These are phyloP conservation scores for Sphagnum contortum DNA, from an alignment of 225 moss, liverwort and hornwort species.

Conservation along the genomic window DNA sequence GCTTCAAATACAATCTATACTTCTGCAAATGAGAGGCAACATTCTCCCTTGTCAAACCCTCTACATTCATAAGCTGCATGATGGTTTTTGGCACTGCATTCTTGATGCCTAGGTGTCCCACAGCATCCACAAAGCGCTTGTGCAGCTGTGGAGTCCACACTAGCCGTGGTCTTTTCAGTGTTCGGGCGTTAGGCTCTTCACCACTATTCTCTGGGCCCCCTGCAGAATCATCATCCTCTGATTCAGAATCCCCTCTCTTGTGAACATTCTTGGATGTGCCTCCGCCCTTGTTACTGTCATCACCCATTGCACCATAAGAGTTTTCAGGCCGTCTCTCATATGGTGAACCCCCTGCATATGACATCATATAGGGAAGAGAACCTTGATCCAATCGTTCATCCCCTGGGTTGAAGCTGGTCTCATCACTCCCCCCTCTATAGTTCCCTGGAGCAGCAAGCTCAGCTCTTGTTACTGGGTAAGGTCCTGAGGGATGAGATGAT, in stretches of 20 bases:
- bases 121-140: conserved; percentile 87
- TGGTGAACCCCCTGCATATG: background rate
- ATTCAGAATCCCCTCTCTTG: conserved; percentile 78
- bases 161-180: conserved; percentile 74
- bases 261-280: conserved; percentile 55
- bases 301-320: conserved; percentile 43
- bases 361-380: conserved; percentile 46
- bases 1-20: conserved; percentile 82
- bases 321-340: conserved; percentile 46
- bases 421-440: conserved; percentile 48
- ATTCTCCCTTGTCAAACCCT: conserved; percentile 86
- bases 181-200: conserved; percentile 69
- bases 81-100: conserved; percentile 93
- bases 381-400: conserved; percentile 56
- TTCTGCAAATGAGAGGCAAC: conserved; percentile 96
- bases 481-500: conserved; percentile 8
- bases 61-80: conserved; percentile 99
- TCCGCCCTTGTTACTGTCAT: conserved; percentile 58
- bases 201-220: conserved; percentile 80
- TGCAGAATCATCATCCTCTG: conserved; percentile 87
- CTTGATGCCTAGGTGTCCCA: conserved; percentile 84
- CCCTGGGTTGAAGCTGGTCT: conserved; percentile 42
- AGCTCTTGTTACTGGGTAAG: conserved; percentile 19
- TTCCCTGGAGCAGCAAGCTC: conserved; percentile 22
- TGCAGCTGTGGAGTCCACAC: conserved; percentile 94